Percentiles rank a stretch among this genome's conserved stretches.
Conservation (phyloP, 2,329 filamentous ascomycete genomes). For the Talaromyces pinophilus region DNA sequence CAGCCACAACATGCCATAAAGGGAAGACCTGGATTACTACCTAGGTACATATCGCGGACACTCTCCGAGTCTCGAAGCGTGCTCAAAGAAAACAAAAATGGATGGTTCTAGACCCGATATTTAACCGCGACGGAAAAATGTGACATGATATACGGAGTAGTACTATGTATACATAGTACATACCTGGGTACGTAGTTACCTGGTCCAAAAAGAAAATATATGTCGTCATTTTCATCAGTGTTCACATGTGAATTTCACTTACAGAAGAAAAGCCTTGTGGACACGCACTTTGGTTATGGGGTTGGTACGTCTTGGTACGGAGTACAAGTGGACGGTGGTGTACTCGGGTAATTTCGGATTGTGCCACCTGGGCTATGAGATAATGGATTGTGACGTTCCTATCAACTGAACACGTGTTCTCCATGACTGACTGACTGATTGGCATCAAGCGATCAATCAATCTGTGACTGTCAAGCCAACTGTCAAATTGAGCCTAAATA, state of each 20-base stretch:
- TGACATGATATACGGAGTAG: background rate
- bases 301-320: background rate
- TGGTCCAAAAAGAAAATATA: background rate
- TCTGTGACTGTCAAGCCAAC: no score
- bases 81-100: background rate
- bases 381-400: background rate
- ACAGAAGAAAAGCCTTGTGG: background rate
- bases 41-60: background rate
- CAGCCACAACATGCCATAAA: conserved; percentile 1
- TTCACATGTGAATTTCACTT: background rate
- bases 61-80: background rate
- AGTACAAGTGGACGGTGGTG: background rate
- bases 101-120: conserved; percentile 1
- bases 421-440: background rate
- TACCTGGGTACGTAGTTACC: background rate
- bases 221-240: background rate
- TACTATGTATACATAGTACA: no score
- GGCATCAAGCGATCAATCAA: background rate
- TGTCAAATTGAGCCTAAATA: background rate
- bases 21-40: no score
- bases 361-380: background rate
- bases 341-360: conserved; percentile 15
- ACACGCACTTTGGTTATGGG: background rate
- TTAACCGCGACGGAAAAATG: background rate
- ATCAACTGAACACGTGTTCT: conserved; percentile 1